Evolutionary conservation across 2,329 filamentous ascomycete genomes (phyloP).

Genomic region (Stagonosporopsis cucurbitacearum): DNA sequence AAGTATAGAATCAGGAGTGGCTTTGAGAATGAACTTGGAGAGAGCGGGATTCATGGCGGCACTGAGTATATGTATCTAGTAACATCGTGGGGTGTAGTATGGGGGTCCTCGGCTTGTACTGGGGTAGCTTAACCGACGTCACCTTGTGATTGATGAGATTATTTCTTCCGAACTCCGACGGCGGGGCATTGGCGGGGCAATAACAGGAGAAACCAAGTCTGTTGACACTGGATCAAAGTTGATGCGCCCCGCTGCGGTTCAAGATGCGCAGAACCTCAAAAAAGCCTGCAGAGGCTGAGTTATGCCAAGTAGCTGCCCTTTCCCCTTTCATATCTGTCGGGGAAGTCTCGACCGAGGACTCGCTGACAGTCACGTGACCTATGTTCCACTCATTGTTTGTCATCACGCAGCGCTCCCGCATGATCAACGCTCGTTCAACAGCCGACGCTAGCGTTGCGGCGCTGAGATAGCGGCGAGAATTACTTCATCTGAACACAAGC

Average conservation of each 20-base stretch:
- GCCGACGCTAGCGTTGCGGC: constrained; percentile 8
- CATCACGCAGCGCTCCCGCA: constrained; percentile 28
- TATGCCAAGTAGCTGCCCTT: constrained; percentile 23
- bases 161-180: constrained; percentile 40
- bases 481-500: constrained; percentile 25
- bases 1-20: constrained; percentile 46
- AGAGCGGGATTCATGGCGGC: constrained; percentile 48
- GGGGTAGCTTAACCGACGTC: constrained; percentile 20
- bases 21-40: constrained; percentile 49
- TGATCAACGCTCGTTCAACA: constrained; percentile 25
- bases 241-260: constrained; percentile 17
- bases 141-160: constrained; percentile 42
- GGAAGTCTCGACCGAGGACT: constrained; percentile 27
- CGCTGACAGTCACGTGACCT: constrained; percentile 19
- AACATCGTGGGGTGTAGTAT: constrained; percentile 16
- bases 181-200: constrained; percentile 8
- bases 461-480: constrained; percentile 37
- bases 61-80: constrained; percentile 39
- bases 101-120: constrained; percentile 18
- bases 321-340: constrained; percentile 23
- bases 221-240: constrained; percentile 23
- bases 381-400: constrained; percentile 6
- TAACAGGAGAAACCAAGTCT: constrained; percentile 16
- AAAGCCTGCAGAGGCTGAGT: constrained; percentile 19
- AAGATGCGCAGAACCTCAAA: constrained; percentile 16